Percentiles rank a stretch among this genome's conserved stretches.
Conservation (phyloP, 495 filamentous ascomycete species). For the Pseudomonodictys pantanalensis region DNA sequence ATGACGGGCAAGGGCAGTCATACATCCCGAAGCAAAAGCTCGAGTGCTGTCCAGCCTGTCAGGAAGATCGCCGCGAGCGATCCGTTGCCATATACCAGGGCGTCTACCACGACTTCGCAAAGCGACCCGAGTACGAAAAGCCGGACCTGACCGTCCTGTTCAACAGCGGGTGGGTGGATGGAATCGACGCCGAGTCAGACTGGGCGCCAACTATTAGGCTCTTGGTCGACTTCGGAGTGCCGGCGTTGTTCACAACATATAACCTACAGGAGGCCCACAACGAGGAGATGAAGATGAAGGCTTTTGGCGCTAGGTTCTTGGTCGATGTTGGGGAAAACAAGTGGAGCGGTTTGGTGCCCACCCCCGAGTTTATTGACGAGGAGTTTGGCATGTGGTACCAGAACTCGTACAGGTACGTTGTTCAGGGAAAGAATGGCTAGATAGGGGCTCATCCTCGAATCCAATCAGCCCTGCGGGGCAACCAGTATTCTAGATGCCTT, state of each 20-base stretch:
- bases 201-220: slow-evolving; percentile 17
- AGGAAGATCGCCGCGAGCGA: neutral
- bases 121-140: slow-evolving; percentile 1
- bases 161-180: slow-evolving; percentile 13
- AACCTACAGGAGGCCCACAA: slow-evolving; percentile 8
- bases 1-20: neutral
- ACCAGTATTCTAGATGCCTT: too few species aligned
- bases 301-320: slow-evolving; percentile 7
- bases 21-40: slow-evolving; percentile 2
- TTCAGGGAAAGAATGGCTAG: slow-evolving; percentile 14
- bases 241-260: slow-evolving; percentile 17
- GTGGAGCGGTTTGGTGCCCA: slow-evolving; percentile 22
- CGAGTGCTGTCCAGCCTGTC: slow-evolving; percentile 13
- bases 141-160: slow-evolving; percentile 18
- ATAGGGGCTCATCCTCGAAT: too few species aligned
- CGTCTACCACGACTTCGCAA: slow-evolving; percentile 20
- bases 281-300: neutral
- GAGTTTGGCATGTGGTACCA: slow-evolving; percentile 15
- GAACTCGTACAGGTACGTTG: slow-evolving; percentile 13
- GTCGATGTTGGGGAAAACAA: slow-evolving; percentile 5
- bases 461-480: too few species aligned
- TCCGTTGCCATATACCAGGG: slow-evolving; percentile 7
- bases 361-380: slow-evolving; percentile 17
- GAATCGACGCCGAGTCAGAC: slow-evolving; percentile 5
- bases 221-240: neutral